Percentiles rank a stretch among this genome's conserved stretches.
phyloP scores from a whole-genome alignment of 495 filamentous ascomycete species.

The Tuber melanosporum region DNA sequence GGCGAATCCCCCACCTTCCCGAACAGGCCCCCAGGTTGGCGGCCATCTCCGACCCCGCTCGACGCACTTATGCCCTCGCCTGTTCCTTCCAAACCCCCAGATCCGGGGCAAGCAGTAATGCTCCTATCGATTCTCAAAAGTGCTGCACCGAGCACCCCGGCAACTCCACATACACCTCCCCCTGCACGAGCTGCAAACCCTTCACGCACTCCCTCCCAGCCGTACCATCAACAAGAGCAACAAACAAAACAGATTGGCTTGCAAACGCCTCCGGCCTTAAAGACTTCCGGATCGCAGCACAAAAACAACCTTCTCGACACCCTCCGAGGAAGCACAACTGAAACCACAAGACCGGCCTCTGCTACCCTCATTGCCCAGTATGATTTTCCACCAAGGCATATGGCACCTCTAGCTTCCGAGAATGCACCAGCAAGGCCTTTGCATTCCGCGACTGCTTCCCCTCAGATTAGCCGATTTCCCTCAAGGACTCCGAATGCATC shows the following conservation, averaged over 20 bases:
- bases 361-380: conserved; percentile 6
- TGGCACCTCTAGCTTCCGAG: background rate
- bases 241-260: background rate
- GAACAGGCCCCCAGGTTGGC: conserved; percentile 12
- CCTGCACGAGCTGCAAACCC: conserved; percentile 13
- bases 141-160: conserved; percentile 21
- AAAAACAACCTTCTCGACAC: conserved; percentile 15
- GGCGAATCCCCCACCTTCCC: conserved; percentile 8
- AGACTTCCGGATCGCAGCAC: conserved; percentile 18
- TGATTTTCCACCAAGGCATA: conserved; percentile 6
- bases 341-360: background rate
- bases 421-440: background rate
- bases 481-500: conserved; percentile 4
- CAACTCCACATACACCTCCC: conserved; percentile 7
- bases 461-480: background rate
- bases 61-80: conserved; percentile 21
- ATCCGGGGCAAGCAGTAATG: conserved; percentile 30
- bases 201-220: background rate
- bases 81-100: conserved; percentile 16
- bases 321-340: conserved; percentile 1
- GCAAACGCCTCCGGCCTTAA: conserved; percentile 10
- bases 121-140: conserved; percentile 39
- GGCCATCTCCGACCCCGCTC: conserved; percentile 13
- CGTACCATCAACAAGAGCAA: background rate
- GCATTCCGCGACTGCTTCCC: background rate